These are phyloP conservation scores for Calonectria pauciramosa DNA, from an alignment of 2,329 filamentous ascomycete species.

Conservation along the genomic window DNA sequence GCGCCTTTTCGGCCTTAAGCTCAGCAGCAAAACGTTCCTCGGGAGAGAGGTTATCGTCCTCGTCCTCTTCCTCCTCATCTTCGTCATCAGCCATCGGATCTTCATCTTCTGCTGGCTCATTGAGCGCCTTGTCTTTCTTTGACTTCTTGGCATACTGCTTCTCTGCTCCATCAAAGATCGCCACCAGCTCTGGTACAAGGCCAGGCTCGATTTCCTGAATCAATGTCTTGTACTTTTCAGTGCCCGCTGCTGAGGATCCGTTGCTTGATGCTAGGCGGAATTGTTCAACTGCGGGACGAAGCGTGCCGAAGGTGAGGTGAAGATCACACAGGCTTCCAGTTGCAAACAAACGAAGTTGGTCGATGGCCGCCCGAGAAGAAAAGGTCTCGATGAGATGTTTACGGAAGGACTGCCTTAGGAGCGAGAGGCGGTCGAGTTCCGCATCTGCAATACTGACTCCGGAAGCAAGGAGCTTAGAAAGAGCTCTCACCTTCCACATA, in stretches of 20 bases:
- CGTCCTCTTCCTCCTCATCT: slow-evolving; percentile 66
- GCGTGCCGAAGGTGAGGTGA: slow-evolving; percentile 81
- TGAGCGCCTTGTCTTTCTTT: slow-evolving; percentile 68
- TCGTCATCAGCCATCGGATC: slow-evolving; percentile 77
- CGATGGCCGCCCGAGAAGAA: slow-evolving; percentile 77
- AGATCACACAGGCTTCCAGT: slow-evolving; percentile 86
- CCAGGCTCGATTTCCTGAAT: slow-evolving; percentile 77
- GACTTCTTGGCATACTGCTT: slow-evolving; percentile 81
- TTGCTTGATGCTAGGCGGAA: slow-evolving; percentile 46
- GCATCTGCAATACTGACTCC: slow-evolving; percentile 68
- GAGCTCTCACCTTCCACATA: slow-evolving; percentile 86
- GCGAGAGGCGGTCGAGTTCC: slow-evolving; percentile 72
- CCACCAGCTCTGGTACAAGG: slow-evolving; percentile 76
- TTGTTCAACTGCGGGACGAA: slow-evolving; percentile 69
- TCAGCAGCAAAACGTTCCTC: slow-evolving; percentile 73
- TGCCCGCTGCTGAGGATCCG: slow-evolving; percentile 37
- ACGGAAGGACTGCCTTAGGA: slow-evolving; percentile 69
- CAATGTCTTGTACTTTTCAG: slow-evolving; percentile 57
- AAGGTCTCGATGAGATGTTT: slow-evolving; percentile 77
- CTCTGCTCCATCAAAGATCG: slow-evolving; percentile 84
- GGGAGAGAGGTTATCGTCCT: slow-evolving; percentile 66
- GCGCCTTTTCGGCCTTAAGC: slow-evolving; percentile 84
- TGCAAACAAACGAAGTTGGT: slow-evolving; percentile 82
- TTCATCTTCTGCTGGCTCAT: slow-evolving; percentile 78
- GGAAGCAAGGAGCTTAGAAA: slow-evolving; percentile 68